A percentile compares a stretch with the other conserved stretches of the same genome.
Conservation (phyloP, 257 asterid species). For the Gentiana straminea region DNA sequence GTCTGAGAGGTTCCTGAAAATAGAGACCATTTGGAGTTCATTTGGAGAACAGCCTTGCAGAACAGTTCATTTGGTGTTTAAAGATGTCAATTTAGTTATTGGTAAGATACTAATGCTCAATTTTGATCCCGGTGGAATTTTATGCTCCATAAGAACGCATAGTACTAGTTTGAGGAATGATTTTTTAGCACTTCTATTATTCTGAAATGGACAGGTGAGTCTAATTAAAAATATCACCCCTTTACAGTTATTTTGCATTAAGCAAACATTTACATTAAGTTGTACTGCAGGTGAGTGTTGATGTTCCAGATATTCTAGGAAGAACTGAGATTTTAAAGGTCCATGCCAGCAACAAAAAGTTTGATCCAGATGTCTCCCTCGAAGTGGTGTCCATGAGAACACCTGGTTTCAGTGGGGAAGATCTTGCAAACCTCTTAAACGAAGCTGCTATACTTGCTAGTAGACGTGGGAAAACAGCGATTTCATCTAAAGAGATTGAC, state of each 20-base stretch:
- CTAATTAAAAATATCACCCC: neutral
- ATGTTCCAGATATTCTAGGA: conserved; percentile 95
- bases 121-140: no score
- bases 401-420: conserved; percentile 98
- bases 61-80: no score
- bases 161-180: no score
- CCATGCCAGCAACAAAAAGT: conserved; percentile 79
- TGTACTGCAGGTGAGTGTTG: conserved; percentile 66
- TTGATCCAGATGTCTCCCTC: conserved; percentile 78
- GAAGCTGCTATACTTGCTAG: conserved; percentile 98
- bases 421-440: conserved; percentile 92
- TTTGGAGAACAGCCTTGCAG: no score
- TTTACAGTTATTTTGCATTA: neutral
- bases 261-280: conserved; percentile 6
- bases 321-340: conserved; percentile 94
- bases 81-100: no score
- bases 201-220: no score
- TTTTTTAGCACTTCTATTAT: no score
- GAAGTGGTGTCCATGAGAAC: conserved; percentile 98
- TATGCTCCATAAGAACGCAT: no score
- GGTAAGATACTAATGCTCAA: no score
- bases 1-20: no score
- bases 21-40: no score
- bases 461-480: conserved; percentile 75
- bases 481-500: conserved; percentile 85